These are phyloP conservation scores for Mollisiaceae sp. DNA, from an alignment of 2,329 filamentous ascomycete species.

Conservation along the genomic window DNA sequence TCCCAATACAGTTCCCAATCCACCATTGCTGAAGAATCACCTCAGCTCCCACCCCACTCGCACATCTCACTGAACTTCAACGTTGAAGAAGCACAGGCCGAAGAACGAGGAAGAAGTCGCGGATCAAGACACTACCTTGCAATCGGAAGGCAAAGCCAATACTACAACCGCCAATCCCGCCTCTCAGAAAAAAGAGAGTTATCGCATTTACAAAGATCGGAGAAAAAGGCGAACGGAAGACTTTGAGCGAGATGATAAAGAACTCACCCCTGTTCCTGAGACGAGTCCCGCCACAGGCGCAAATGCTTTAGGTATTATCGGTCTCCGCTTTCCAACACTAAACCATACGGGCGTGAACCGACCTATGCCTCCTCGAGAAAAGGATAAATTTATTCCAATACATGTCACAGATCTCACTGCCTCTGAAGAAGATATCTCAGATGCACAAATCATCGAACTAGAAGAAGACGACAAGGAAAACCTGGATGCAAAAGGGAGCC, in stretches of 20 bases:
- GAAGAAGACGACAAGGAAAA: conserved; percentile 1
- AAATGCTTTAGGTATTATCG: conserved; percentile 3
- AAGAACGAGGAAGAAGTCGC: conserved; percentile 15
- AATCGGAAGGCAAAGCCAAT: neutral
- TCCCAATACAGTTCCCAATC: conserved; percentile 21
- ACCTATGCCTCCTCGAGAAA: conserved; percentile 7
- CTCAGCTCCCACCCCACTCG: conserved; percentile 3
- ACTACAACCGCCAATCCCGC: neutral
- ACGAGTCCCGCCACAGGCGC: conserved; percentile 5
- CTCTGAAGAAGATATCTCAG: neutral
- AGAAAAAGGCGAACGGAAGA: conserved; percentile 17
- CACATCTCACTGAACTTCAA: neutral
- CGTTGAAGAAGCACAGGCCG: neutral
- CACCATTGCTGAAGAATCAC: conserved; percentile 7
- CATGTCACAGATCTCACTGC: neutral
- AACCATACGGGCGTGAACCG: neutral
- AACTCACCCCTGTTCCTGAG: conserved; percentile 24
- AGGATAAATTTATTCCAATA: neutral
- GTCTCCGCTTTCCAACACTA: conserved; percentile 19
- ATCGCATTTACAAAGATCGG: conserved; percentile 22
- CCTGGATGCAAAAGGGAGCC: neutral
- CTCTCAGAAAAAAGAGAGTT: conserved; percentile 12
- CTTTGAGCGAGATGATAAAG: conserved; percentile 8
- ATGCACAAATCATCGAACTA: neutral
- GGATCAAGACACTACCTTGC: conserved; percentile 28